These are phyloP conservation scores for Magnusiomyces fungicola DNA, from an alignment of 1,139 yeast genomes.

Conservation along the genomic window DNA sequence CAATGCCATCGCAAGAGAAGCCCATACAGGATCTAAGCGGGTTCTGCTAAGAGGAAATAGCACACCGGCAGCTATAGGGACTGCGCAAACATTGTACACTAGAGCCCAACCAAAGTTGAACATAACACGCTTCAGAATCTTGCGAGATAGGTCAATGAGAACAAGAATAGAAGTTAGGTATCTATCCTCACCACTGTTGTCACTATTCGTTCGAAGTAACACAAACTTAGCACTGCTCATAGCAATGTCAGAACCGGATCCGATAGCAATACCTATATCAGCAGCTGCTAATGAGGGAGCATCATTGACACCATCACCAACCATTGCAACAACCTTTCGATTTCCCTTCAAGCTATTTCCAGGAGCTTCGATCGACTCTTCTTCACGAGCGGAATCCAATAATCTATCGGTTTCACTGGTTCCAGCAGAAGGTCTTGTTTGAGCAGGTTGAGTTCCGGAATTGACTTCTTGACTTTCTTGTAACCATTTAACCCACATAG, in stretches of 20 bases:
- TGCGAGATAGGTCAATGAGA: constrained; percentile 61
- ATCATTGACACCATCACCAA: constrained; percentile 94
- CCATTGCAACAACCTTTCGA: constrained; percentile 46
- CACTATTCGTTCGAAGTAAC: constrained; percentile 39
- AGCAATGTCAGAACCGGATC: constrained; percentile 90
- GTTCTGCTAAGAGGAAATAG: constrained; percentile 67
- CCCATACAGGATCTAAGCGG: constrained; percentile 77
- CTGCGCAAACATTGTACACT: constrained; percentile 73
- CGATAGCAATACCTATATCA: constrained; percentile 86
- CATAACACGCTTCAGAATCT: constrained; percentile 65
- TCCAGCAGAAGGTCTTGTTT: constrained; percentile 65
- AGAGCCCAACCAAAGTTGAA: constrained; percentile 82
- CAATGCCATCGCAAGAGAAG: constrained; percentile 82
- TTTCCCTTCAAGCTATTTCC: constrained; percentile 14
- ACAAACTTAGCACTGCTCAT: constrained; percentile 89
- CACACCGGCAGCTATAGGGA: constrained; percentile 91
- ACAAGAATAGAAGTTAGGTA: constrained; percentile 46
- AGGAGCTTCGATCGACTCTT: background rate
- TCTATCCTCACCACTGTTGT: background rate
- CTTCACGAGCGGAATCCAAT: background rate
- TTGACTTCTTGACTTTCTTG: constrained; percentile 28
- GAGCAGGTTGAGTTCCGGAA: constrained; percentile 73
- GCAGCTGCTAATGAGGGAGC: constrained; percentile 89
- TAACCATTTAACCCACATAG: constrained; percentile 48
- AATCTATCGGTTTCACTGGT: background rate